Base-by-base conservation (phyloP, 2,329 filamentous ascomycete species). In the Diaporthe batatas region DNA sequence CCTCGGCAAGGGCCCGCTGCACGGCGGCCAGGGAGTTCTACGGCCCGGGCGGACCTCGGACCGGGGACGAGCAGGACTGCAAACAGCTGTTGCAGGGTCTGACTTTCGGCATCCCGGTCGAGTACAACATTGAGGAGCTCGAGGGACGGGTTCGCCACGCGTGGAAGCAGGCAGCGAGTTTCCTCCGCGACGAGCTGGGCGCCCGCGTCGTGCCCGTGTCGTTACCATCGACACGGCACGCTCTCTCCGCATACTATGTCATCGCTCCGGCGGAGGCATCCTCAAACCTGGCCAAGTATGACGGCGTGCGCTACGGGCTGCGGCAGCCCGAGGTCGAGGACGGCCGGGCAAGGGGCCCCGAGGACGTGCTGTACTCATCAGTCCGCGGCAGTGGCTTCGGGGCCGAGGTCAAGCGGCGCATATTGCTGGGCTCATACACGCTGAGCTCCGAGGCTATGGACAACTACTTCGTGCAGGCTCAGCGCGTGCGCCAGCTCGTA, bases 391-490 rank as follows among this genome's bases (percentile, higher is more conserved):
- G 86, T 44, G 91, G 92, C 0, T 95, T 99, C 76, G 96, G 96
- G 8, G 85, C 89, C 8, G 96, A 99, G 82, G 96, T 98, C 14
- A 91, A 92, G 79, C 89, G 94, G 69, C 91, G 96, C 51, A 97
- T 99, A 73, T 83, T 99, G 11, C 89, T 99, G 0, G 96, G 96
- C 21, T 92, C 95, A 0, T 98, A 98, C 80, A 95, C 92, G 53
- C 87, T 99, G 68, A 97, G 94, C 82, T 95, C 96, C 0, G 91
- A 93, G 74, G 95, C 95, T 12, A 96, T 97, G 79, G 93, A 98
- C 81, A 99, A 98, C 81, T 98, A 98, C 82, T 99, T 99, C 79
- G 90, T 98, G 75, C 93, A 98, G 80, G 96, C 96, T 58, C 96
- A 99, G 83, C 92, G 92, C 76, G 90, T 98, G 51, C 92, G 96